Conservation (phyloP, 495 filamentous ascomycete species). For the Aspergillus conjunctus region DNA sequence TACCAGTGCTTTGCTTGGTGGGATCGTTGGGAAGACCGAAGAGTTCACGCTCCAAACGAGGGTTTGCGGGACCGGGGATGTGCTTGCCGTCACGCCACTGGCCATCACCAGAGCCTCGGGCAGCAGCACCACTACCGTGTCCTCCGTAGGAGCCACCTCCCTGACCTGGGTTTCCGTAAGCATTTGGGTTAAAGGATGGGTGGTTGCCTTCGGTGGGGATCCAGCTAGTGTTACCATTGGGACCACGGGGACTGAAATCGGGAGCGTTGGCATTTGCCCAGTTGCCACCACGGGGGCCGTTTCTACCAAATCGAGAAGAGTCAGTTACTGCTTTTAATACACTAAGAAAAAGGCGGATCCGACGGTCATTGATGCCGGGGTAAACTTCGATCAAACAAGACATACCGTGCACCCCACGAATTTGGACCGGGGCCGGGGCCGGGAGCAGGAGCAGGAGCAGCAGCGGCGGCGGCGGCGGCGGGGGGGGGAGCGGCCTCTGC, state of each 20-base stretch:
- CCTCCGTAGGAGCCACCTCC: conserved; percentile 52
- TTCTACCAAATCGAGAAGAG: conserved; percentile 22
- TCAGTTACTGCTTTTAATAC: conserved; percentile 13
- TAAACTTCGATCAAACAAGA: conserved; percentile 4
- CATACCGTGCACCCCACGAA: conserved; percentile 46
- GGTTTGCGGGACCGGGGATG: conserved; percentile 82
- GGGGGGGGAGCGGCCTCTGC: conserved; percentile 43
- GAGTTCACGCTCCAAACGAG: conserved; percentile 89
- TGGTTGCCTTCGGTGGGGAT: conserved; percentile 35
- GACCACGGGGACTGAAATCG: conserved; percentile 65
- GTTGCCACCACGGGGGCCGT: conserved; percentile 61
- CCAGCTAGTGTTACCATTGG: conserved; percentile 50
- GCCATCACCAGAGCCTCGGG: conserved; percentile 87
- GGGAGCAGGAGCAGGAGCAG: conserved; percentile 29
- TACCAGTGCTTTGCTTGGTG: conserved; percentile 91
- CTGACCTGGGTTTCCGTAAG: conserved; percentile 65
- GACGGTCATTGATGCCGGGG: not conserved
- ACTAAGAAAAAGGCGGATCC: not conserved
- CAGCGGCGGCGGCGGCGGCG: conserved; percentile 13
- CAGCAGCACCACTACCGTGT: conserved; percentile 41
- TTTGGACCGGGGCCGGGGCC: conserved; percentile 33
- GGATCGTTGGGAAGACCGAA: conserved; percentile 94
- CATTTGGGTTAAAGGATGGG: conserved; percentile 63
- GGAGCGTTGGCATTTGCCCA: conserved; percentile 69
- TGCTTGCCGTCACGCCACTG: conserved; percentile 98